Percentiles rank a stretch among this genome's conserved stretches.
These are phyloP conservation scores for Lyophyllum shimeji DNA, from an alignment of 768 basidiomycete species.

Conservation along the genomic window DNA sequence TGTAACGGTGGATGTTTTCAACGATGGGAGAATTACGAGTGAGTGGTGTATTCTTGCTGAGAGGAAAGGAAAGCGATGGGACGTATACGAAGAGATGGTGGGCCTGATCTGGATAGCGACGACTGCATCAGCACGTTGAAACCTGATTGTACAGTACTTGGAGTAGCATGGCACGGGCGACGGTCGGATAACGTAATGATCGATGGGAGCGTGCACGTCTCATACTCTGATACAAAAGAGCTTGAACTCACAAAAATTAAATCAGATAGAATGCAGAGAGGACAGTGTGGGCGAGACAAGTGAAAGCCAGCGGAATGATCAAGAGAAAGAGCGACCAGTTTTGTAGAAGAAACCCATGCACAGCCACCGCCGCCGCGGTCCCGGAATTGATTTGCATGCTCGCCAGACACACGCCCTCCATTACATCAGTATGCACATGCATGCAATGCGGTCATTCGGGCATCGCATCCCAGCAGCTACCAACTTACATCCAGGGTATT, in stretches of 20 bases:
- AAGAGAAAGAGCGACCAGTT: constrained; percentile 13
- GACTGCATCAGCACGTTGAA: constrained; percentile 3
- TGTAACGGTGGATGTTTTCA: background rate
- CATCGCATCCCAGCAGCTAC: background rate
- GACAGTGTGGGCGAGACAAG: constrained; percentile 10
- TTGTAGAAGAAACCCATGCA: constrained; percentile 14
- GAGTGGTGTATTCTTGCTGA: background rate
- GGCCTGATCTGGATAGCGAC: constrained; percentile 13
- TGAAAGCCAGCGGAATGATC: constrained; percentile 16
- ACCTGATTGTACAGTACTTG: constrained; percentile 7
- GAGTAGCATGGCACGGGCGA: constrained; percentile 13
- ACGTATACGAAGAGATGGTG: constrained; percentile 14
- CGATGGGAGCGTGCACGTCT: constrained; percentile 12
- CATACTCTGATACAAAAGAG: background rate
- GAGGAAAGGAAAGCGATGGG: constrained; percentile 13
- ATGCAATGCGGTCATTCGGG: background rate
- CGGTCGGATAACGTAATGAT: constrained; percentile 25
- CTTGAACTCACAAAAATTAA: constrained; percentile 16
- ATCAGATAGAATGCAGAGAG: constrained; percentile 15
- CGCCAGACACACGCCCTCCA: too few species aligned
- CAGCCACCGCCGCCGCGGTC: constrained; percentile 21
- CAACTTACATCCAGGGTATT: background rate
- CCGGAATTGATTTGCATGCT: constrained; percentile 2
- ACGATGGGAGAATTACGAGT: background rate
- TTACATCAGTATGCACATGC: constrained; percentile 14